Evolutionary conservation across 148 eudicot genomes (phyloP).

Genomic region (Fagopyrum esculentum): DNA sequence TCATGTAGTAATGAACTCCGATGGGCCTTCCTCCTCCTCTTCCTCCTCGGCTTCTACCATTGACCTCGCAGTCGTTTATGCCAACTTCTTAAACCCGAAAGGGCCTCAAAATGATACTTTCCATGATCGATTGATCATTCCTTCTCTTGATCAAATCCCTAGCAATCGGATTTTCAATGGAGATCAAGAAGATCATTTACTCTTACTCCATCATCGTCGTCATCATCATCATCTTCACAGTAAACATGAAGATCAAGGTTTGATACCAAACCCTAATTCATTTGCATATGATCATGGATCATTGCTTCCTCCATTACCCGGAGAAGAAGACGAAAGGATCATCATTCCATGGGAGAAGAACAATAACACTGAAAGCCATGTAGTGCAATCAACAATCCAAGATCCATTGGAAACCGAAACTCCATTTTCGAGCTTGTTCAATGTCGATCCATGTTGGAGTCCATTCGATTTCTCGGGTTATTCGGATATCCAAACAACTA

Average conservation of each 20-base stretch:
- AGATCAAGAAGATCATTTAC: neutral
- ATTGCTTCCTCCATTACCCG: neutral
- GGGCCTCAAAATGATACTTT: neutral
- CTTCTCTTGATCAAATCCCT: conserved; percentile 2
- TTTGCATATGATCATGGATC: neutral
- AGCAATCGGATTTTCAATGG: neutral
- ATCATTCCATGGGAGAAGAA: conserved; percentile 4
- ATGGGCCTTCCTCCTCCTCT: neutral
- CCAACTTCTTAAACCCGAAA: conserved; percentile 2
- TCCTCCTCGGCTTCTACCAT: conserved; percentile 5
- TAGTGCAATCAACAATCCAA: neutral
- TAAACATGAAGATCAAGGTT: neutral
- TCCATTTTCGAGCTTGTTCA: conserved; percentile 7
- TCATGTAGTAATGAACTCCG: neutral
- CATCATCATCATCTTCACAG: neutral
- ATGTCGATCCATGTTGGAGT: neutral
- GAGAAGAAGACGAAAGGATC: neutral
- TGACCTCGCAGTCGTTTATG: neutral
- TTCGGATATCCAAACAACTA: neutral
- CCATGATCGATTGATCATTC: neutral
- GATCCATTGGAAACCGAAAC: conserved; percentile 2
- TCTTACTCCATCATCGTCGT: conserved; percentile 2
- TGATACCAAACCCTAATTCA: conserved; percentile 4
- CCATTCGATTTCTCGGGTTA: neutral
- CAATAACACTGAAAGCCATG: neutral